These are phyloP conservation scores for Mycena vulgaris DNA, from an alignment of 768 basidiomycete genomes.

Conservation along the genomic window DNA sequence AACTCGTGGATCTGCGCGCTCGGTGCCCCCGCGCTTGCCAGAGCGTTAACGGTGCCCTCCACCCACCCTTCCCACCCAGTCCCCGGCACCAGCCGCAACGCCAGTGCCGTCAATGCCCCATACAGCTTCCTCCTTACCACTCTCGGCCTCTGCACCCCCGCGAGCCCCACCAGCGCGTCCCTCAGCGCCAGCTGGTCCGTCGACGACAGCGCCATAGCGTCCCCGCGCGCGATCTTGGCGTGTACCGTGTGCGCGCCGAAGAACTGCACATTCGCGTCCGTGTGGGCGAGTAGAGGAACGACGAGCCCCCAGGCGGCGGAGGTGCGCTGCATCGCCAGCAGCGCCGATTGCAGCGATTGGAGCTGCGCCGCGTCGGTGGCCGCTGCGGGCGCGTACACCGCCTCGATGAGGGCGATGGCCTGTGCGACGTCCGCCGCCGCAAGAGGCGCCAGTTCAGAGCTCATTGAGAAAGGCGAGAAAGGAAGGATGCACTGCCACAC, in stretches of 20 bases:
- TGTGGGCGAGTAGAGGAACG: slow-evolving; percentile 78
- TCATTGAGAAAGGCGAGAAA: background rate
- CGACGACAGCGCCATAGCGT: background rate
- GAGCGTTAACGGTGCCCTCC: slow-evolving; percentile 69
- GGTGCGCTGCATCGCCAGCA: slow-evolving; percentile 25
- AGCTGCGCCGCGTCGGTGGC: slow-evolving; percentile 55
- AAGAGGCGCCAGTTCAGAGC: background rate
- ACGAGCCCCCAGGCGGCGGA: slow-evolving; percentile 90
- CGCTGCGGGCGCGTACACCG: slow-evolving; percentile 53
- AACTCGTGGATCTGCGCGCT: slow-evolving; percentile 80
- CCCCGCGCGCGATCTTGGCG: slow-evolving; percentile 91
- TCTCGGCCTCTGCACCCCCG: slow-evolving; percentile 66
- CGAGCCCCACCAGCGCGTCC: slow-evolving; percentile 62
- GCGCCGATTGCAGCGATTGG: slow-evolving; percentile 60
- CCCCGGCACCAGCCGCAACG: slow-evolving; percentile 16
- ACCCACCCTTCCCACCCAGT: slow-evolving; percentile 83
- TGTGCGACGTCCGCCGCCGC: slow-evolving; percentile 24
- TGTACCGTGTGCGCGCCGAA: slow-evolving; percentile 95
- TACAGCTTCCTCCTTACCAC: slow-evolving; percentile 36
- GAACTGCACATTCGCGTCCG: slow-evolving; percentile 91
- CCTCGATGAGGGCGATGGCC: slow-evolving; percentile 36
- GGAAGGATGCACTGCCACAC: background rate
- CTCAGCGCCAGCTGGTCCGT: slow-evolving; percentile 13
- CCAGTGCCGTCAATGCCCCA: slow-evolving; percentile 28
- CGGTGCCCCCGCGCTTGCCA: slow-evolving; percentile 73